phyloP scores from a whole-genome alignment of 2,329 filamentous ascomycete genomes.

The Aureobasidium sp. region DNA sequence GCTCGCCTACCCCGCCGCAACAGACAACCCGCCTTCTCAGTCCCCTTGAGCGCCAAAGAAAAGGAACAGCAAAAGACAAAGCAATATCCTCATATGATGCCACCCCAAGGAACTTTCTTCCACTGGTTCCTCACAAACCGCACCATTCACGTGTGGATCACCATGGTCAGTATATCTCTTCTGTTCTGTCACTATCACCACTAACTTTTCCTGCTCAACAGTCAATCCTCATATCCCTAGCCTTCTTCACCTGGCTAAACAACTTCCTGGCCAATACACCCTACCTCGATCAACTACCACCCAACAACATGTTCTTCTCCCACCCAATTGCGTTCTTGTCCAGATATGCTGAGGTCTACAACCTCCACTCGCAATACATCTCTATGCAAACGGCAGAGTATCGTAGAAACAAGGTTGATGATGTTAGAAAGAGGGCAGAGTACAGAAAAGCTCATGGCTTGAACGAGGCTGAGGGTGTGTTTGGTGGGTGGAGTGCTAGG shows the following conservation, averaged over 20 bases:
- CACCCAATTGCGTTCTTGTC: conserved; percentile 61
- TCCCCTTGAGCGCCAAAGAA: conserved; percentile 65
- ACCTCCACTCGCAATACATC: conserved; percentile 66
- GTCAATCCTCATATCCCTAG: conserved; percentile 62
- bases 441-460: conserved; percentile 82
- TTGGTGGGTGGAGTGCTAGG: conserved; percentile 41
- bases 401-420: conserved; percentile 66
- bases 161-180: conserved; percentile 49
- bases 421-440: conserved; percentile 76
- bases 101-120: conserved; percentile 70
- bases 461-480: conserved; percentile 45
- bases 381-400: conserved; percentile 61
- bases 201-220: conserved; percentile 20
- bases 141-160: conserved; percentile 71
- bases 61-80: conserved; percentile 57
- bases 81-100: conserved; percentile 84
- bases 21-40: conserved; percentile 28
- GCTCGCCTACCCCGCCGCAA: conserved; percentile 54
- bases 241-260: conserved; percentile 62
- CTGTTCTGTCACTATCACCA: too few relatives aligned
- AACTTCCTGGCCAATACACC: conserved; percentile 75
- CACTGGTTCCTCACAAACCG: conserved; percentile 77
- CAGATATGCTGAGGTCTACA: conserved; percentile 62
- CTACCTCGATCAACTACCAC: conserved; percentile 69
- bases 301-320: conserved; percentile 56